Evolutionary conservation across 176 grass and related monocot genomes (phyloP), one percentile per base, ranked within the genome.

Genomic region (Stipa capillata): DNA sequence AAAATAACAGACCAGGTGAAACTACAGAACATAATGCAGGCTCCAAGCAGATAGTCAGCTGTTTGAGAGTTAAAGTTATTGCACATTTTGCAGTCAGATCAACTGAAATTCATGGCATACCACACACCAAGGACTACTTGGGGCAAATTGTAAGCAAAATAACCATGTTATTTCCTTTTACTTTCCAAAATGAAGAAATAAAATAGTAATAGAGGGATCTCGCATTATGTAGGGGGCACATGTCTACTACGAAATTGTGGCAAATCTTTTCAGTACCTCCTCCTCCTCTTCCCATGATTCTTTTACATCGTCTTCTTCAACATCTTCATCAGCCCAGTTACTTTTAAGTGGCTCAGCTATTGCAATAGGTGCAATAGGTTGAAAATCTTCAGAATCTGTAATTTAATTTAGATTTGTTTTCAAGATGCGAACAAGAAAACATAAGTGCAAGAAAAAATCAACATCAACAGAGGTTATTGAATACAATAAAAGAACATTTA

Each of bases 201-300:
- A 43, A 69, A 59, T 15, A 83, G n/a, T n/a, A 73, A 62, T 60
- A 32, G 18, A 2, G n/a, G n/a, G n/a, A n/a, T n/a, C n/a, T 18
- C 18, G 37, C n/a, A 34, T 41, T 4, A n/a, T 12, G 20, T 14
- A 15, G 8, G 7, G 27, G 2, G 50, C 8, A 1, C 69, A 39
- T 52, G 35, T 17, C 4, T 5, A 82, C 9, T 53, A 63, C n/a
- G 31, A 31, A 76, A 47, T 29, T 24, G 14, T 9, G n/a, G 29
- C 3, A 37, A 36, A 72, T 4, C 6, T 56, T 75, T 64, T 11
- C 70, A 82, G 32, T 83, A 92, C 93, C 90, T 96, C 85, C 27
- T 89, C 92, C 7, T 96, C 93, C 36, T 96, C 93, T 90, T 96
- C 93, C 93, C 93, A 96, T 15, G 93, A 96, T 15, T 96, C 93